Evolutionary conservation across 2,329 filamentous ascomycete genomes (phyloP), one percentile per base, ranked within the genome.

Genomic region (Cercospora sesami): DNA sequence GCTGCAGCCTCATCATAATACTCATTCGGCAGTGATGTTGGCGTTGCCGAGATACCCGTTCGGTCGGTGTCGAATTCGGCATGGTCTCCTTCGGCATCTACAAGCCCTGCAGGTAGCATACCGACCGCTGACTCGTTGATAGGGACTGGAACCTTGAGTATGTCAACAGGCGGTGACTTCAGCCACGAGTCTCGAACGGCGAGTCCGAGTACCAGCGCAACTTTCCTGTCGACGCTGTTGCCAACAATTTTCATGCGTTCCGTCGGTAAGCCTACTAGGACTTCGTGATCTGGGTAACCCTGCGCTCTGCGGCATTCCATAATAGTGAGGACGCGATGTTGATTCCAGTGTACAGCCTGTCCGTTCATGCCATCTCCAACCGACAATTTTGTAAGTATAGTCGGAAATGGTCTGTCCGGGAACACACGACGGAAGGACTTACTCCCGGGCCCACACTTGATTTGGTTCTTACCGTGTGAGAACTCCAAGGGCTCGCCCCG

Each of bases 221-320:
- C 86, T 26, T 87, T 86, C 8, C 91, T 82, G 2, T 91, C 87
- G 0, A 96, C 92, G 30, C 89, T 91, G 77, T 96, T 96, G 0
- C 92, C 92, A 0, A 94, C 82, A 21, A 92, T 86, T 64, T 84
- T 86, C 80, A 86, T 89, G 74, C 92, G 89, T 1, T 88, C 80
- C 0, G 42, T 9, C 0, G 84, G 77, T 0, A 64, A 74, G 0
- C 91, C 91, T 0, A 94, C 77, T 0, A 96, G 77, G 0, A 94
- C 84, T 66, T 94, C 92, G 5, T 88, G 71, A 65, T 94, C 90
- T 0, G 83, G 87, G 48, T 91, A 88, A 0, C 90, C 90, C 76
- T 95, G 92, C 0, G 88, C 89, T 1, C 90, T 82, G 1, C 90
- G 80, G 0, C 84, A 86, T 77, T 95, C 92, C 80, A 90, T 83